A percentile compares a stretch with the other conserved stretches of the same genome.
These are phyloP conservation scores for Syzygium malaccense DNA, from an alignment of 441 rosid genomes.

Conservation along the genomic window DNA sequence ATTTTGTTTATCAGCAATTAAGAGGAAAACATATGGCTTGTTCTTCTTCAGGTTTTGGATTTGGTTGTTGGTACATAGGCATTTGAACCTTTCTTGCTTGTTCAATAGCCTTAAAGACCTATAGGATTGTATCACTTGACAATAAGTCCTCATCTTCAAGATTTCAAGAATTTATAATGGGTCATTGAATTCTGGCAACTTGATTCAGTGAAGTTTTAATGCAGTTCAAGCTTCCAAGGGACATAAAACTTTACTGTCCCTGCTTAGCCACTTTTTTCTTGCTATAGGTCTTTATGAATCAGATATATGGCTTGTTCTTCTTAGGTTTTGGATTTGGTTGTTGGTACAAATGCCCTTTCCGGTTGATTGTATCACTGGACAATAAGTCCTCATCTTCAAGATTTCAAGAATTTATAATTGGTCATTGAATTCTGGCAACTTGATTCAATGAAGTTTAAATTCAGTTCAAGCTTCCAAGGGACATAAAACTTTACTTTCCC, in stretches of 20 bases:
- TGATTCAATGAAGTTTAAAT: neutral
- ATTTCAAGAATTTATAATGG: neutral
- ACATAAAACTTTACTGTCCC: neutral
- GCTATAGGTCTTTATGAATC: neutral
- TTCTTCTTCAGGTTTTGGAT: neutral
- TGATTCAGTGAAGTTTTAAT: neutral
- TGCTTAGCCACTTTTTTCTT: neutral
- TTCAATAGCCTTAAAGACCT: too few species aligned
- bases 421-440: neutral
- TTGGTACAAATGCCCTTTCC: neutral
- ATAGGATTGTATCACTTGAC: neutral
- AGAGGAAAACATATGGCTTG: neutral
- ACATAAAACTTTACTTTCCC: neutral
- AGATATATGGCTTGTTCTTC: neutral
- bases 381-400: neutral
- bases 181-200: neutral
- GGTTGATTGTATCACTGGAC: neutral
- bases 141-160: neutral
- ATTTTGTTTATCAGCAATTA: neutral
- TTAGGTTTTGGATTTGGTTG: neutral
- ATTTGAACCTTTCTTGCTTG: too few species aligned
- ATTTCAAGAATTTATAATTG: neutral
- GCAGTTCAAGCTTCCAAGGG: neutral
- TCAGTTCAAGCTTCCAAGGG: neutral
- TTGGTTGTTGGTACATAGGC: neutral